phyloP scores from a whole-genome alignment of 2,329 filamentous ascomycete species.

The Leptographium flavum region DNA sequence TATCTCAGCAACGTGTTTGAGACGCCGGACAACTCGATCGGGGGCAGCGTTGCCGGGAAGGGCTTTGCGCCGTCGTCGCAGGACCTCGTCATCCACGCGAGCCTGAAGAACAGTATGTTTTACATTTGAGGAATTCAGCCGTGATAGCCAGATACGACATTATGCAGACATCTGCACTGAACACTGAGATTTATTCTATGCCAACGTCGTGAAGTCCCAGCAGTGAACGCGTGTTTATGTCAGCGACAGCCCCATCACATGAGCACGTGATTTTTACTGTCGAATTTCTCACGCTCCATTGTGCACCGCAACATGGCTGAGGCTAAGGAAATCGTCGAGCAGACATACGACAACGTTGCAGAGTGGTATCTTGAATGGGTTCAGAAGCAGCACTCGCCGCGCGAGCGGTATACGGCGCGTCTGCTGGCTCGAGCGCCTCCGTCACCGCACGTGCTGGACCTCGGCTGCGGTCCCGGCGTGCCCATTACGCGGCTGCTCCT shows the following conservation, averaged over 20 bases:
- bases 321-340: neutral
- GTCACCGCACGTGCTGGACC: neutral
- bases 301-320: neutral
- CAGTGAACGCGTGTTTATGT: no score
- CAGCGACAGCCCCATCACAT: no score
- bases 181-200: no score
- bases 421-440: neutral
- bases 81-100: neutral
- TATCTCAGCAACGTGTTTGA: conserved; percentile 26
- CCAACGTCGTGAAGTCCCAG: no score
- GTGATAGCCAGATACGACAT: no score
- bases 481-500: neutral
- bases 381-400: neutral
- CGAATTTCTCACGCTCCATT: no score
- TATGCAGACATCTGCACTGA: no score
- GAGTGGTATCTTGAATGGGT: neutral
- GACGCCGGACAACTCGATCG: neutral
- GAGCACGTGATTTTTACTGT: no score
- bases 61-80: neutral
- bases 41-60: neutral
- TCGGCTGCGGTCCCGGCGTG: neutral
- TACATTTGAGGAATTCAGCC: conserved; percentile 1
- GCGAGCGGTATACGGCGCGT: neutral
- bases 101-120: conserved; percentile 3
- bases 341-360: neutral